Evolutionary conservation across 371 early-diverging fungal genomes (phyloP), one percentile per base, ranked within the genome.

Genomic region (Sporodiniella umbellata): DNA sequence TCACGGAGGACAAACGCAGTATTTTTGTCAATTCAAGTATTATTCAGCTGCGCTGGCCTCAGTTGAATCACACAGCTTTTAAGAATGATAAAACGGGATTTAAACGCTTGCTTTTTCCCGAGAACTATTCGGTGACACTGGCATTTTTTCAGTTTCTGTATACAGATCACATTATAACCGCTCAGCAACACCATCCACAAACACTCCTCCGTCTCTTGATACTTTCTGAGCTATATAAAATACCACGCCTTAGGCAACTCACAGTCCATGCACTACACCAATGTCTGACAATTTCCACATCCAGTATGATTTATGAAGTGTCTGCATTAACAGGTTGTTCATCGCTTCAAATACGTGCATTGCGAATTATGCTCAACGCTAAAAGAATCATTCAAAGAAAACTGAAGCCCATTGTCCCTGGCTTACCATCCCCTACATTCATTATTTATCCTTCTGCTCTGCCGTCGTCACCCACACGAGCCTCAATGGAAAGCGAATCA

Each of bases 61-160:
- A 75, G 30, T 86, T 85, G 64, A 70, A 73, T 3, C 58, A 68
- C n/a, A 48, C 73, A 19, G 63, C 84, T 45, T 53, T 60, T 5
- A 58, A 60, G 8, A 45, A 58, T 23, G 28, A 54, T 10, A 12
- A 42, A 45, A 21, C 22, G 45, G 33, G 42, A 4, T 53, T 45
- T 54, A 68, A 70, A 25, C 64, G 74, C 4, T 49, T 82, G 17
- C 55, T 67, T 0, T 75, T 85, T 26, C 84, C 87, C 0, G 88
- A 83, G 28, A 69, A 78, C 26, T 84, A 85, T 45, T 59, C 78
- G n/a, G 82, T 83, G 8, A 78, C 85, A 15, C 53, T 77, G 45
- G 81, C 85, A 7, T 87, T 89, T 51, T 61, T 88, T 11, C 87
- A 87, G 44, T 90, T 75, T 30, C 58, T 89, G 40, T 88, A 90